Evolutionary conservation across 2,329 filamentous ascomycete genomes (phyloP).

Genomic region (Lasiodiplodia sp.): DNA sequence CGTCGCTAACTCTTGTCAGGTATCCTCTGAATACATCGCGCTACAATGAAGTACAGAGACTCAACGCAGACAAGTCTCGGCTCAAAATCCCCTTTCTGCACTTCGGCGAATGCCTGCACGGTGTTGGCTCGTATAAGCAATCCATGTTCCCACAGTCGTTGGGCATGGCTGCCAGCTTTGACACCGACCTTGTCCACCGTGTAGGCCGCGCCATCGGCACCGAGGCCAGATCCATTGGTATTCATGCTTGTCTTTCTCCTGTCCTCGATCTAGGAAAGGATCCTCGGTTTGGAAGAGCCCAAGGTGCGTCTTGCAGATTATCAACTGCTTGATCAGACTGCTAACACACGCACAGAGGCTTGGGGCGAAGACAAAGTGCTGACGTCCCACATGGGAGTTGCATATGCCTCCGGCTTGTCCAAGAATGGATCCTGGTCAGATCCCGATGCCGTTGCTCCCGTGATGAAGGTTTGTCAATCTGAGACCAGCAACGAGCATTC

Average conservation of each 20-base stretch:
- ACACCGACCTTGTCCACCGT: conserved; percentile 51
- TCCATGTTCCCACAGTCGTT: conserved; percentile 53
- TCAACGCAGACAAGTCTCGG: conserved; percentile 48
- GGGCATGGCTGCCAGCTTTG: conserved; percentile 52
- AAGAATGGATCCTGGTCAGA: conserved; percentile 55
- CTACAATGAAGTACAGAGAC: conserved; percentile 51
- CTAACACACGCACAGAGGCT: conserved; percentile 37
- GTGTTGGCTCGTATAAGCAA: conserved; percentile 55
- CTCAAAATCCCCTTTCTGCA: conserved; percentile 54
- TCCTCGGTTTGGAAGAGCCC: conserved; percentile 53
- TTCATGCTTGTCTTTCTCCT: conserved; percentile 54
- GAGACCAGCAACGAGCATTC: no score
- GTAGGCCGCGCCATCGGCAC: conserved; percentile 53
- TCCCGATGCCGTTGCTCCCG: conserved; percentile 52
- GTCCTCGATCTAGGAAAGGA: conserved; percentile 56
- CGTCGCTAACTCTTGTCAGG: background rate
- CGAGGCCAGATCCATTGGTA: conserved; percentile 54
- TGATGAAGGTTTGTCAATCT: conserved; percentile 45
- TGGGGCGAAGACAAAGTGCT: conserved; percentile 57
- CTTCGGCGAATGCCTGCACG: conserved; percentile 54
- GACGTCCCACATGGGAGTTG: conserved; percentile 55
- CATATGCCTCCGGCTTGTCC: conserved; percentile 53
- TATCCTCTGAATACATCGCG: conserved; percentile 53
- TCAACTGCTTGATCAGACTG: no score
- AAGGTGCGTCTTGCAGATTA: conserved; percentile 35